These are phyloP conservation scores for Pinus taeda DNA, from an alignment of 75 land plant genomes.

Conservation along the genomic window DNA sequence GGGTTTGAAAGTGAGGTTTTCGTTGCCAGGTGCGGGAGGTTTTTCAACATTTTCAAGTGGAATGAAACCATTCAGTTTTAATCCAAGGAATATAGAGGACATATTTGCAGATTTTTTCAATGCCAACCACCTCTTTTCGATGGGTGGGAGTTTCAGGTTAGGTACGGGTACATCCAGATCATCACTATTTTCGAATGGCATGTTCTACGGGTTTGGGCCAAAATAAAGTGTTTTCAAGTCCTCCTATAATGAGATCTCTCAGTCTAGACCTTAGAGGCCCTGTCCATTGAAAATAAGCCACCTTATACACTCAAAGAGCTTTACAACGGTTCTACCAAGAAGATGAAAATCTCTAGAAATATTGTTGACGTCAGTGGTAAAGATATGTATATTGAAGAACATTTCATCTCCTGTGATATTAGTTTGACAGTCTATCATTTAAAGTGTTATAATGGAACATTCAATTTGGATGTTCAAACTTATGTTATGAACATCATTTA, in stretches of 20 bases:
- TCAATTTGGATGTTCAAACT: too few relatives aligned
- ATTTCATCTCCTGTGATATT: too few relatives aligned
- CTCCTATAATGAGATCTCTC: constrained; percentile 22
- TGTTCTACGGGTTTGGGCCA: constrained; percentile 51
- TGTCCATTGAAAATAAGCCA: constrained; percentile 74
- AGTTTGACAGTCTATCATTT: too few relatives aligned
- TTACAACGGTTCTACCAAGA: constrained; percentile 78
- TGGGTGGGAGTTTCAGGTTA: constrained; percentile 34
- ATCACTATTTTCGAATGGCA: constrained; percentile 28
- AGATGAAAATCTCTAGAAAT: constrained; percentile 91
- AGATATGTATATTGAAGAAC: too few relatives aligned
- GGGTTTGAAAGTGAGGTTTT: constrained; percentile 72
- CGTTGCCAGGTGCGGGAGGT: constrained; percentile 47
- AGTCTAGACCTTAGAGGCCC: constrained; percentile 49
- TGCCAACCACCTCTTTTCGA: constrained; percentile 50
- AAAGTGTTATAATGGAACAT: too few relatives aligned
- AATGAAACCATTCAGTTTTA: constrained; percentile 24
- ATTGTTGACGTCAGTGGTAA: constrained; percentile 58
- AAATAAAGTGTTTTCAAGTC: constrained; percentile 53
- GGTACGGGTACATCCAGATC: constrained; percentile 19
- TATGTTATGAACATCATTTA: too few relatives aligned
- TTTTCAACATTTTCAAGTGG: constrained; percentile 34
- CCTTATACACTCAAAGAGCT: constrained; percentile 80
- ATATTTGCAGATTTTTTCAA: constrained; percentile 94
- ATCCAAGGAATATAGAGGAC: constrained; percentile 88